Evolutionary conservation across 139 green algal species (phyloP).

Genomic region (Volvox reticuliferus): DNA sequence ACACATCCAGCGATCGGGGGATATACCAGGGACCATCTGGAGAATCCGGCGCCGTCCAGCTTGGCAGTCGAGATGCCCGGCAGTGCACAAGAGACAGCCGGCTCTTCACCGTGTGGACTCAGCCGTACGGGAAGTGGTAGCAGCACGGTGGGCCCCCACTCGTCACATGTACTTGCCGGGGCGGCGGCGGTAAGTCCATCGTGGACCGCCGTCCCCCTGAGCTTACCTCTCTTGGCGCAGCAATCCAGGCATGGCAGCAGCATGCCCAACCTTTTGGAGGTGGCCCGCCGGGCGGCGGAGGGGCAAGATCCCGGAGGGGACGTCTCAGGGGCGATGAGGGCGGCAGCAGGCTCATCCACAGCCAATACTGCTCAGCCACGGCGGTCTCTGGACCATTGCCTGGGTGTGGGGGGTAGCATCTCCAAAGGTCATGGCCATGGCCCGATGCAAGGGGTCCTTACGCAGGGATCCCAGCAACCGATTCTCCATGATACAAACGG

Average conservation of each 20-base stretch:
- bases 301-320: neutral
- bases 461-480: too few relatives aligned
- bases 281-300: neutral
- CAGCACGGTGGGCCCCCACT: neutral
- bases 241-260: constrained; percentile 11
- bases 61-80: neutral
- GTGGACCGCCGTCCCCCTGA: too few relatives aligned
- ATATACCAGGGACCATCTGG: neutral
- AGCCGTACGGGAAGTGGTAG: neutral
- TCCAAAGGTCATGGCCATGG: too few relatives aligned
- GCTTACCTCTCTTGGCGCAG: neutral
- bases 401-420: too few relatives aligned
- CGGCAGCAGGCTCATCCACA: neutral
- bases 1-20: neutral
- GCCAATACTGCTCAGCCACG: neutral
- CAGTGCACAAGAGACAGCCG: neutral
- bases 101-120: neutral
- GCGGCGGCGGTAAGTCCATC: neutral
- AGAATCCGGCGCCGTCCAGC: neutral
- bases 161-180: neutral
- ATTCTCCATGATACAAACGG: neutral
- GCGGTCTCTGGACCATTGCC: neutral
- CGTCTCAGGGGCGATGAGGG: neutral
- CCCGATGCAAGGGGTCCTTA: too few relatives aligned
- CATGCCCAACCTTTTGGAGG: constrained; percentile 25